phyloP scores from a whole-genome alignment of 257 asterid genomes.

The Solanum sejunctum region DNA sequence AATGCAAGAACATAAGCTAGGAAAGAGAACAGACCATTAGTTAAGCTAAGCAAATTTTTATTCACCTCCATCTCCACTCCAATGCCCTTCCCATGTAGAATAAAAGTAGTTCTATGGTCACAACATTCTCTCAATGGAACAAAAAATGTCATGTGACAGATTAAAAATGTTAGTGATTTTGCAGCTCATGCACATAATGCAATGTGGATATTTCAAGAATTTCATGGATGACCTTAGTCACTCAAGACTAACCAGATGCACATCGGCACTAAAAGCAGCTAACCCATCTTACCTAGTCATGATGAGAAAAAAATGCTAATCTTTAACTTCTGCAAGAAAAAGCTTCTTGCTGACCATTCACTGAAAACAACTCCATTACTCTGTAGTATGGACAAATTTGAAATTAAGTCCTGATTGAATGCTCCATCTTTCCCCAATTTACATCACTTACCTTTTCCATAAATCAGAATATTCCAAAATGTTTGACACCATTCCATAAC shows the following conservation, averaged over 20 bases:
- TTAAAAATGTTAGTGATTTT: not conserved
- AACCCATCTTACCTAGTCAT: not conserved
- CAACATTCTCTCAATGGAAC: not conserved
- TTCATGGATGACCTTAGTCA: not conserved
- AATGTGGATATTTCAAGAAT: not conserved
- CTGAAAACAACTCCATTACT: not conserved
- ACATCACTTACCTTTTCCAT: not conserved
- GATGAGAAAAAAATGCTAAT: not conserved
- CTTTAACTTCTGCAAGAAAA: not conserved
- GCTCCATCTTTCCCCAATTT: not conserved
- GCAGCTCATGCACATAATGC: not conserved
- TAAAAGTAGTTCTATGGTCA: not conserved
- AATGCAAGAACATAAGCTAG: not conserved
- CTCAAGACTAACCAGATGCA: not conserved
- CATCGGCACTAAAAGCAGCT: not conserved
- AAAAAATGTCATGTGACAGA: not conserved
- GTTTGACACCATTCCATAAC: not conserved
- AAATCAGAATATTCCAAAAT: not conserved
- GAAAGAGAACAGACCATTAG: not conserved
- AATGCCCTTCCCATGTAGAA: not conserved
- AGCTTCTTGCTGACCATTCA: not conserved
- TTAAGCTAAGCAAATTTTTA: not conserved
- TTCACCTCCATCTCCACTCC: not conserved
- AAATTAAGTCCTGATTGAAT: not conserved
- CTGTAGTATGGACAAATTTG: not conserved